phyloP scores from a whole-genome alignment of 257 asterid genomes.

The Scutellaria barbata region DNA sequence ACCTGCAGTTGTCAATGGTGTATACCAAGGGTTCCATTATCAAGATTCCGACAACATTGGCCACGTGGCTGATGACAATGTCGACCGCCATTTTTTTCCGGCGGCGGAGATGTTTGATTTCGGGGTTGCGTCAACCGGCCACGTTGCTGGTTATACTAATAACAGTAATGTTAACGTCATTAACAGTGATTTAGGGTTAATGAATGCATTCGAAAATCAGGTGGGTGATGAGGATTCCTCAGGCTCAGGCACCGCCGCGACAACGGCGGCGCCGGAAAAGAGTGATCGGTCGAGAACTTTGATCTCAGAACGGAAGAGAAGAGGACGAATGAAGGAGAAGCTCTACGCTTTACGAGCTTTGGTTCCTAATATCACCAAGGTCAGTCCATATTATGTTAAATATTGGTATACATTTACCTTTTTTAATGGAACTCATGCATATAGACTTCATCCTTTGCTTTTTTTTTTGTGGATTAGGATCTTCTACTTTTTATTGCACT shows the following conservation, averaged over 20 bases:
- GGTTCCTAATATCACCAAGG: slow-evolving; percentile 90
- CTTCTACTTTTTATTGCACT: no score
- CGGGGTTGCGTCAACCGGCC: slow-evolving; percentile 15
- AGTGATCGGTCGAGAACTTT: slow-evolving; percentile 65
- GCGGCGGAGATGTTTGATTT: slow-evolving; percentile 46
- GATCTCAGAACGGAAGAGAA: slow-evolving; percentile 72
- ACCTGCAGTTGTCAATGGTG: slow-evolving; percentile 44
- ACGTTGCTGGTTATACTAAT: background rate
- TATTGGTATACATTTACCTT: no score
- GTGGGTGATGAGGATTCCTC: slow-evolving; percentile 46
- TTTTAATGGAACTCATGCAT: no score
- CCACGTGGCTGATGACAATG: background rate
- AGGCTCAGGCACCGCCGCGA: slow-evolving; percentile 31
- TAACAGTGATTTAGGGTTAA: background rate
- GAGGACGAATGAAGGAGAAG: slow-evolving; percentile 90
- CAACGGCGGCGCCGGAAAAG: slow-evolving; percentile 36
- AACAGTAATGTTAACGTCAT: no score
- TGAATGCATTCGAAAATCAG: slow-evolving; percentile 27
- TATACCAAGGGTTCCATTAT: slow-evolving; percentile 31
- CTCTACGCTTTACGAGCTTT: slow-evolving; percentile 77
- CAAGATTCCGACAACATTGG: background rate
- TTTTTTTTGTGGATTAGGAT: no score
- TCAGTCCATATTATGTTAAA: slow-evolving; percentile 19
- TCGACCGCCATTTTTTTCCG: slow-evolving; percentile 26
- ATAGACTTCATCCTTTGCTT: no score